These are phyloP conservation scores for Cytospora piceicola DNA, from an alignment of 2,329 filamentous ascomycete genomes.

Conservation along the genomic window DNA sequence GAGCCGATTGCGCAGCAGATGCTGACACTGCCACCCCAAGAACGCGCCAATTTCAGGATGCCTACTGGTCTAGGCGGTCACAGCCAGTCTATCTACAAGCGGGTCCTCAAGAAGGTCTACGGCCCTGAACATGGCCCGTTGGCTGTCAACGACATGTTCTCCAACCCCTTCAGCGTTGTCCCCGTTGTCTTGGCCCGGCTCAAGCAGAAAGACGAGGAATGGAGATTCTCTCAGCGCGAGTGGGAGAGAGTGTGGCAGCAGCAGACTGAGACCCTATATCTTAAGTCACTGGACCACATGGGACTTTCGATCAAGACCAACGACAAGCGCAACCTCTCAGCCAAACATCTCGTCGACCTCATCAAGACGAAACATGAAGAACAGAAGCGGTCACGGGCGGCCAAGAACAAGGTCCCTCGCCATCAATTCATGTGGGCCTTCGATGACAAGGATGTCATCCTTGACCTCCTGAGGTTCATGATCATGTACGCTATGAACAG, in stretches of 20 bases:
- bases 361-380: slow-evolving; percentile 94
- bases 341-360: slow-evolving; percentile 86
- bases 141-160: slow-evolving; percentile 86
- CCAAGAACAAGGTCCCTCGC: slow-evolving; percentile 60
- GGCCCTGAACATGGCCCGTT: slow-evolving; percentile 80
- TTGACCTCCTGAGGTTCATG: slow-evolving; percentile 65
- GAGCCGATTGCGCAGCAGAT: slow-evolving; percentile 94
- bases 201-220: slow-evolving; percentile 96
- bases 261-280: slow-evolving; percentile 92
- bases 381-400: slow-evolving; percentile 72
- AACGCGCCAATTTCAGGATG: slow-evolving; percentile 76
- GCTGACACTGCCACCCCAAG: slow-evolving; percentile 73
- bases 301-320: slow-evolving; percentile 84
- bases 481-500: slow-evolving; percentile 69
- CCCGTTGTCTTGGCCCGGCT: slow-evolving; percentile 86
- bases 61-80: slow-evolving; percentile 85
- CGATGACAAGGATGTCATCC: slow-evolving; percentile 68
- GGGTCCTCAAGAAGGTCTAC: slow-evolving; percentile 97
- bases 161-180: slow-evolving; percentile 81
- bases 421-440: slow-evolving; percentile 80
- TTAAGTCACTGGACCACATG: slow-evolving; percentile 96
- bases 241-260: slow-evolving; percentile 99
- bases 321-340: slow-evolving; percentile 89
- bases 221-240: slow-evolving; percentile 94
- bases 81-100: slow-evolving; percentile 95